A percentile compares a stretch with the other conserved stretches of the same genome.
Evolutionary conservation across 305 asterid genomes (phyloP).

Genomic region (Fraxinus xanthoxyloides): DNA sequence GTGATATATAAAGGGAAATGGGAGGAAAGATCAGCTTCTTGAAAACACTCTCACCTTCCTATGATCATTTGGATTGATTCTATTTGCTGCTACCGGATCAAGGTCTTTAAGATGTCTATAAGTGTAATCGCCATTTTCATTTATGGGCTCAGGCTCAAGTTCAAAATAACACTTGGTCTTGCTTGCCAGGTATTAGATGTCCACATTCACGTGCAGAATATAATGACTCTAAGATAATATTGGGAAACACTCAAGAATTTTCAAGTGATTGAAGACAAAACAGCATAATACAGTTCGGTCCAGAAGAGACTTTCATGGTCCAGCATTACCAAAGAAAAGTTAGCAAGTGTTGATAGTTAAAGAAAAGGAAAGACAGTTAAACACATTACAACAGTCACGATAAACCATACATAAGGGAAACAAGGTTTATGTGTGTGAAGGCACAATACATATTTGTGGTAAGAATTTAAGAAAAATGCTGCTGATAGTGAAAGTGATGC

Average conservation of each 20-base stretch:
- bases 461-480: background rate
- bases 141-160: conserved; percentile 17
- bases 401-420: background rate
- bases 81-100: conserved; percentile 81
- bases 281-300: background rate
- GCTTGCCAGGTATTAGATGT: conserved; percentile 15
- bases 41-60: conserved; percentile 60
- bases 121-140: conserved; percentile 36
- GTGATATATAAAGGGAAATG: background rate
- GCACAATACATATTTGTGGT: background rate
- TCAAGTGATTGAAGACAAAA: background rate
- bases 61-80: conserved; percentile 87
- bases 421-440: background rate
- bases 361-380: background rate
- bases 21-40: background rate
- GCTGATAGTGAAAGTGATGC: background rate
- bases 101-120: conserved; percentile 58
- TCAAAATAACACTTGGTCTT: conserved; percentile 27
- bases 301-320: background rate
- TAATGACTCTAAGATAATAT: background rate
- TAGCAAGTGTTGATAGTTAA: background rate
- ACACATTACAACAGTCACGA: background rate
- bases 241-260: background rate
- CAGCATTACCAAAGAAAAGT: background rate
- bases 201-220: conserved; percentile 7